Evolutionary conservation across 768 basidiomycete species (phyloP), one percentile per base, ranked within the genome.

Genomic region (Leucocoprinus birnbaumii): DNA sequence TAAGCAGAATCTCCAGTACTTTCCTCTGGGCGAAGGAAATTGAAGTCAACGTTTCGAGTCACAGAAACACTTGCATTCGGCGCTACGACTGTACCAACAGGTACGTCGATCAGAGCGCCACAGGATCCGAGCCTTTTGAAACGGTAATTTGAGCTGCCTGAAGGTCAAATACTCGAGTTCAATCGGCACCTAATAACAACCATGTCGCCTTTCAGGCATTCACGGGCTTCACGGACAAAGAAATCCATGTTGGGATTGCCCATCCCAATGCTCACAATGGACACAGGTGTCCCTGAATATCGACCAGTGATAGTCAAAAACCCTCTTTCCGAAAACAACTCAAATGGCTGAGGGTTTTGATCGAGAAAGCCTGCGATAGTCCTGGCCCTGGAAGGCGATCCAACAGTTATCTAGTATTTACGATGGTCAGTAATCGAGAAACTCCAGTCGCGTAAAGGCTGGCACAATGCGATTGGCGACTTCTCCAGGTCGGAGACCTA

Each of bases 221-320:
- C 91, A 58, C 89, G 78, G 22, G 80, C 82, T 70, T 93, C 90
- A 58, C 90, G 81, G 19, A 93, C 80, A 66, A 92, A 90, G 70
- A 92, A 93, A 68, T 93, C 91, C 72, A 85, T 86, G 70, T 89
- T 92, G 0, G 89, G 81, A 56, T 72, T 75, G 18, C 91, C 91
- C 91, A 92, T 93, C 11, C 91, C 91, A 53, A 91, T 91, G 59
- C 86, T 87, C 40, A 90, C 73, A 38, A 92, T 80, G 5, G 85
- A 87, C 25, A 92, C 67, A 7, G 89, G 87, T 14, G 78, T 67
- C 45, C 79, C 80, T 42, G 74, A 76, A 67, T 83, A 88, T 31
- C 79, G 74, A 10, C 87, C 88, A 3, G 87, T 88, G 48, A 88
- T 78, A 3, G 85, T 88, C 56, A 83, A 67, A 68, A 91, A 93